Base-by-base conservation (phyloP, 75 land plant species). In the Adiantum capillusveneris region DNA sequence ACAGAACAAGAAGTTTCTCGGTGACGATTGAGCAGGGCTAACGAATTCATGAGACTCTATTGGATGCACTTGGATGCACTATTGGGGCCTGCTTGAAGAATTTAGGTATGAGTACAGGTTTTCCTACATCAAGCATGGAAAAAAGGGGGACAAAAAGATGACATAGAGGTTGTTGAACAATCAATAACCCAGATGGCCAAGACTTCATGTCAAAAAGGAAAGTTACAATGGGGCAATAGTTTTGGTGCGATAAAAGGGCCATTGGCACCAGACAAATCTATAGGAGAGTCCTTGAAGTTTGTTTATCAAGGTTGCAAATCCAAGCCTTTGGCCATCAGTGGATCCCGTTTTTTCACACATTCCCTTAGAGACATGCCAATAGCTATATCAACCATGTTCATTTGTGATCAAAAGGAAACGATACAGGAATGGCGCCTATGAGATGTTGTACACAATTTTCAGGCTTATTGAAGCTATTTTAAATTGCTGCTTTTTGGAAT, bases 1-100 rank as follows among this genome's bases (percentile, higher is more conserved):
- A 65, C 73, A 1, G 29, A 29, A 28, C 70, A 67, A 55, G 87
- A 84, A 57, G 77, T 87, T 0, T 31, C 81, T 14, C 50, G 55
- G 25, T 69, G 91, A 25, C 59, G 91, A 25, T 56, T 64, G 5
- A 63, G 69, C 39, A 54, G 82, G 25, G 53, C 59, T 20, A 78
- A 60, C 31, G 81, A 75, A 63, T 79, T 87, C 17, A 52, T 66
- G 7, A 65, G 46, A 66, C 37, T 69, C 48, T 87, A 84, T 70
- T 53, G 68, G 20, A 56, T 58, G n/a, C n/a, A n/a, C n/a, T n/a
- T n/a, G n/a, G n/a, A n/a, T n/a, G 12, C 84, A 81, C 29, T 87
- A 87, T 59, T 87, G 91, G 91, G 75, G 76, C 6, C 41, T 87
- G 21, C 64, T 81, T 70, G 87, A 87, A 63, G 91, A 84, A 25